phyloP scores from a whole-genome alignment of 345 rosid genomes.

The rapeseed (Brassica napus) region Da-Ae NC_063436.1:3325501-3326000 shows the following conservation, averaged over 20 bases:
- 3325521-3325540: no score
- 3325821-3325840: no score
- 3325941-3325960: conserved; percentile 52
- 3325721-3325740: not conserved
- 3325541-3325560: no score
- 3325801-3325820: no score
- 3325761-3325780: no score
- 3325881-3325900: conserved; percentile 40
- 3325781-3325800: no score
- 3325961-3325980: conserved; percentile 79
- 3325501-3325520: no score
- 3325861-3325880: no score
- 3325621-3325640: not conserved
- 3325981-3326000: conserved; percentile 49
- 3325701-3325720: not conserved
- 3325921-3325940: conserved; percentile 63
- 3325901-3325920: conserved; percentile 55
- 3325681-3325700: not conserved
- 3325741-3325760: not conserved
- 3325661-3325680: no score
- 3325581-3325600: no score
- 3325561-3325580: no score
- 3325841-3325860: no score
- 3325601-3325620: not conserved
- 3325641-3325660: not conserved